phyloP scores from a whole-genome alignment of 148 eudicot species.

The Fagopyrum homotropicum region DNA sequence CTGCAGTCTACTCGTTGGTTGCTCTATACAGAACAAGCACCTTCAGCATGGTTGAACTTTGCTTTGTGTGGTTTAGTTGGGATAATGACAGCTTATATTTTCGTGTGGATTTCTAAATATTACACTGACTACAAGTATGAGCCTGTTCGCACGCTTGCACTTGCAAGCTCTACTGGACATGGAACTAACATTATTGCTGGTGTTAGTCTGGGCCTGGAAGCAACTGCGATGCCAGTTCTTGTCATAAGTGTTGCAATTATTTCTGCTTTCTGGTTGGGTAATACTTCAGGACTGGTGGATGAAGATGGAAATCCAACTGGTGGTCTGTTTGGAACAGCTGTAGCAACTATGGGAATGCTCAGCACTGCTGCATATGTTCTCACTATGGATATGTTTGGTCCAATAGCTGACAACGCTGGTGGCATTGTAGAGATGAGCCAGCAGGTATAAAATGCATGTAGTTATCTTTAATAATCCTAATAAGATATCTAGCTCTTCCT shows the following conservation, averaged over 20 bases:
- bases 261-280: slow-evolving; percentile 97
- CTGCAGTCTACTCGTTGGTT: slow-evolving; percentile 96
- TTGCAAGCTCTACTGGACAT: slow-evolving; percentile 89
- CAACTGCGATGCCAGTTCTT: slow-evolving; percentile 96
- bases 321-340: slow-evolving; percentile 98
- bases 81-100: slow-evolving; percentile 76
- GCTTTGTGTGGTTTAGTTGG: slow-evolving; percentile 95
- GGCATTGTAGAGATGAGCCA: slow-evolving; percentile 99
- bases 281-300: slow-evolving; percentile 84
- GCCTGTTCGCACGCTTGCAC: slow-evolving; percentile 91
- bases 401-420: slow-evolving; percentile 99
- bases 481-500: not conserved
- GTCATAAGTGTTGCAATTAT: slow-evolving; percentile 81
- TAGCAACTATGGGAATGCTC: slow-evolving; percentile 99
- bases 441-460: slow-evolving; percentile 48
- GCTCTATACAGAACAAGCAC: slow-evolving; percentile 98
- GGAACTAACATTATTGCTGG: slow-evolving; percentile 99
- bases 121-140: slow-evolving; percentile 97
- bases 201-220: slow-evolving; percentile 91
- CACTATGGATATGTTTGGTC: slow-evolving; percentile 99
- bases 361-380: slow-evolving; percentile 99
- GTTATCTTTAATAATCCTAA: not conserved
- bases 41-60: slow-evolving; percentile 96
- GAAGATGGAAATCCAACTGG: slow-evolving; percentile 92
- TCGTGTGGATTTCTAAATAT: slow-evolving; percentile 90